phyloP scores from a whole-genome alignment of 768 basidiomycete species.

The Boletus huronensis region DNA sequence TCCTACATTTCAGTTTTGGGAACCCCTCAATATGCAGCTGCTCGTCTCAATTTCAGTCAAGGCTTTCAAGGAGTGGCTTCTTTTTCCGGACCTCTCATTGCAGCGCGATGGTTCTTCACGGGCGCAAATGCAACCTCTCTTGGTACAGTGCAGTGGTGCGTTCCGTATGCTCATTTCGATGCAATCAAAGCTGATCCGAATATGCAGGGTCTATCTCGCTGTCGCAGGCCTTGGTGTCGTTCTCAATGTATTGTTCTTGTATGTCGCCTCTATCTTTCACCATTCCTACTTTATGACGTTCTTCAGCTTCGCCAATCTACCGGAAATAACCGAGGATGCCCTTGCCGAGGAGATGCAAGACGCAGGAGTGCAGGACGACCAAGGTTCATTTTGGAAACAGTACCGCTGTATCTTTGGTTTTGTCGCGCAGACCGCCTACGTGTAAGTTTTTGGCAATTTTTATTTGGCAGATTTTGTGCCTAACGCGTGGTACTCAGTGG shows the following conservation, averaged over 20 bases:
- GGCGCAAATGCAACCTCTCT: slow-evolving; percentile 58
- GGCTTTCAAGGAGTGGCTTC: slow-evolving; percentile 75
- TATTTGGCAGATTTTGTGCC: neutral
- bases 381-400: slow-evolving; percentile 64
- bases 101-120: slow-evolving; percentile 69
- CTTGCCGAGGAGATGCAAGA: slow-evolving; percentile 46
- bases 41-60: slow-evolving; percentile 76
- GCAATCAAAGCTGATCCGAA: neutral
- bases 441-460: slow-evolving; percentile 36
- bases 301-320: slow-evolving; percentile 60
- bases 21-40: slow-evolving; percentile 64
- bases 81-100: slow-evolving; percentile 72
- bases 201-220: slow-evolving; percentile 57
- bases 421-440: slow-evolving; percentile 66
- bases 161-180: neutral
- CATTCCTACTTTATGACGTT: neutral
- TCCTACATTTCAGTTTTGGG: slow-evolving; percentile 75
- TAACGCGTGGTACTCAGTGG: slow-evolving; percentile 37
- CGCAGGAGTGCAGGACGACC: slow-evolving; percentile 38
- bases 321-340: slow-evolving; percentile 71
- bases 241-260: slow-evolving; percentile 66
- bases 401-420: slow-evolving; percentile 69
- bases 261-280: slow-evolving; percentile 19
- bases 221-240: slow-evolving; percentile 59
- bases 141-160: slow-evolving; percentile 64